phyloP scores from a whole-genome alignment of 176 grass and related monocot genomes.

The Rhynchospora tenuis region DNA sequence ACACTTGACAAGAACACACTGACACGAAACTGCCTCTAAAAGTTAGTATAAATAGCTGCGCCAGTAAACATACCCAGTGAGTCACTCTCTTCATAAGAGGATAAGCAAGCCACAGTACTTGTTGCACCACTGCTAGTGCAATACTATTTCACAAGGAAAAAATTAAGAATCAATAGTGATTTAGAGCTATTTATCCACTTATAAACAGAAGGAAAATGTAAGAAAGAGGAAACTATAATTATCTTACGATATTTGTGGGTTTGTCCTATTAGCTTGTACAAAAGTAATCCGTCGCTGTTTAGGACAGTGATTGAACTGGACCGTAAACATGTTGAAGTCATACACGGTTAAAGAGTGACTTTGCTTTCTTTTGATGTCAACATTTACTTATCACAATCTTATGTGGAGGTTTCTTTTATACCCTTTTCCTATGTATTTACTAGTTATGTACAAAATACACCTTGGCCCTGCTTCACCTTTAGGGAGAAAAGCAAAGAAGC shows the following conservation, averaged over 20 bases:
- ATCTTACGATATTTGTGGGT: neutral
- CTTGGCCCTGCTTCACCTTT: constrained; percentile 12
- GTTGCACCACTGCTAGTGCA: neutral
- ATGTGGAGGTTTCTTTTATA: neutral
- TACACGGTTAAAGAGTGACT: neutral
- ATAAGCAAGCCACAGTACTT: constrained; percentile 24
- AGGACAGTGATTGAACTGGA: neutral
- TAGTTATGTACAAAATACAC: neutral
- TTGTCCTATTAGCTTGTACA: too few relatives aligned
- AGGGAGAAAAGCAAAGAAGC: neutral
- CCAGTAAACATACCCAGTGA: constrained; percentile 35
- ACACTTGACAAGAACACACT: neutral
- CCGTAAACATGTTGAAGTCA: neutral
- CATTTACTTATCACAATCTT: neutral
- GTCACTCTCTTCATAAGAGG: constrained; percentile 51
- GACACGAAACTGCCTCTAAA: neutral
- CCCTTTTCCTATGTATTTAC: neutral
- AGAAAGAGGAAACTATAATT: neutral
- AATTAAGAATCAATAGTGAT: neutral
- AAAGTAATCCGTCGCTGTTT: too few relatives aligned
- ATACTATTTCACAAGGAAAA: neutral
- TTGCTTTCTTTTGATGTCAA: neutral
- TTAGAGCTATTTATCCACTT: too few relatives aligned
- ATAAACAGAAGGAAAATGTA: neutral
- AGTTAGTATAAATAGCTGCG: neutral